phyloP scores from a whole-genome alignment of 768 basidiomycete genomes.

The Tricholoma furcatifolium region DNA sequence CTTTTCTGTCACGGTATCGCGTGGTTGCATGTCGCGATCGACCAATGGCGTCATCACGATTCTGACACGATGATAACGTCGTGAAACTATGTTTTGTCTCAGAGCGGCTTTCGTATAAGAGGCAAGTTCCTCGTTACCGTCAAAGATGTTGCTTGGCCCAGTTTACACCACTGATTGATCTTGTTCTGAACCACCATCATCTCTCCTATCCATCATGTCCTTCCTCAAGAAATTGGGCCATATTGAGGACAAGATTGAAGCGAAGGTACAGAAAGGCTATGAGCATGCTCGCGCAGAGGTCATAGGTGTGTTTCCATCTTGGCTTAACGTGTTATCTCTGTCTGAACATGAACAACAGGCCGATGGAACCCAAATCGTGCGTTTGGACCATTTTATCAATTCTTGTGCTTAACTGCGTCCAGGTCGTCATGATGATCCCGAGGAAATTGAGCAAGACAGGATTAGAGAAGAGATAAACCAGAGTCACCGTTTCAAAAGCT shows the following conservation, averaged over 20 bases:
- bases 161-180: constrained; percentile 1
- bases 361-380: constrained; percentile 46
- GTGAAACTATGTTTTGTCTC: not conserved
- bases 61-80: not conserved
- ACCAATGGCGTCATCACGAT: not conserved
- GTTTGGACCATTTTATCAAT: constrained; percentile 3
- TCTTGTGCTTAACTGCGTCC: not conserved
- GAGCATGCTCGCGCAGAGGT: constrained; percentile 41
- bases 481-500: constrained; percentile 82
- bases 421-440: constrained; percentile 51
- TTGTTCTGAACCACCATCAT: constrained; percentile 8
- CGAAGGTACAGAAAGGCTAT: constrained; percentile 31
- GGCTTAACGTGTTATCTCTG: not conserved
- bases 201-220: not conserved
- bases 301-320: constrained; percentile 22
- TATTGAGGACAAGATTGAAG: constrained; percentile 23
- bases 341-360: constrained; percentile 26
- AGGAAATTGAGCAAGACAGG: constrained; percentile 70
- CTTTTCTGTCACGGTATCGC: not conserved
- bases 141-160: constrained; percentile 1
- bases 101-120: not conserved
- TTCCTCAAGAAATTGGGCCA: not conserved
- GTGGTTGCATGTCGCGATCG: not conserved
- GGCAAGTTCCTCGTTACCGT: not conserved
- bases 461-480: constrained; percentile 73